Percentiles rank a stretch among this genome's conserved stretches.
phyloP scores from a whole-genome alignment of 345 rosid species.

The Raphanus sativus region DNA sequence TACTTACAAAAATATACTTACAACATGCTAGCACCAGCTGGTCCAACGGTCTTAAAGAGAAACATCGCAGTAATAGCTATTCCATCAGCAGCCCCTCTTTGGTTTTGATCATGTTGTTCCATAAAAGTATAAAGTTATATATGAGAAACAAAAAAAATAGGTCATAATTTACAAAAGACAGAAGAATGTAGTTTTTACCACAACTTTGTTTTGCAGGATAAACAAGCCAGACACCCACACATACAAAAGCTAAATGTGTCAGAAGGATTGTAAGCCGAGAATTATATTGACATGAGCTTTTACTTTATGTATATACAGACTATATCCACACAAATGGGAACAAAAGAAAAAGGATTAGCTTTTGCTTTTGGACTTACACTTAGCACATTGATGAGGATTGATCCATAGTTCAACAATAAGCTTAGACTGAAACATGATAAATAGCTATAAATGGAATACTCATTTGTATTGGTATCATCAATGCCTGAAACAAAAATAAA shows the following conservation, averaged over 20 bases:
- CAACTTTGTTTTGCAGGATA: constrained; percentile 62
- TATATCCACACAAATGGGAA: background rate
- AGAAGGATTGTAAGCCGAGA: background rate
- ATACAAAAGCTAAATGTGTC: background rate
- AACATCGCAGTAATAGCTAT: constrained; percentile 59
- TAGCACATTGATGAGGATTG: constrained; percentile 55
- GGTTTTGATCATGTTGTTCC: constrained; percentile 49
- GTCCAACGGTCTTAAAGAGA: constrained; percentile 56
- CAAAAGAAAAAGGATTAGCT: background rate
- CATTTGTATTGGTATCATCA: constrained; percentile 63
- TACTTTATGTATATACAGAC: too few relatives aligned
- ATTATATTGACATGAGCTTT: background rate
- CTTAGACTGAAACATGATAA: constrained; percentile 58
- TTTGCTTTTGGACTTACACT: constrained; percentile 48
- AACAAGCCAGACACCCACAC: constrained; percentile 52
- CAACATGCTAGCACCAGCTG: constrained; percentile 66
- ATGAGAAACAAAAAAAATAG: background rate
- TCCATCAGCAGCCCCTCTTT: constrained; percentile 69
- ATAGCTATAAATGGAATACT: constrained; percentile 65
- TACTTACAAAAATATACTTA: constrained; percentile 30
- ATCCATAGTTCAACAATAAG: constrained; percentile 56
- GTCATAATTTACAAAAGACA: background rate
- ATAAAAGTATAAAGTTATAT: background rate
- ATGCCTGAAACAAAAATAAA: constrained; percentile 41
- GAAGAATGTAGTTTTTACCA: constrained; percentile 40